These are phyloP conservation scores for Skeletonema menzelii DNA, from an alignment of 108 stramenopile genomes.

Conservation along the genomic window DNA sequence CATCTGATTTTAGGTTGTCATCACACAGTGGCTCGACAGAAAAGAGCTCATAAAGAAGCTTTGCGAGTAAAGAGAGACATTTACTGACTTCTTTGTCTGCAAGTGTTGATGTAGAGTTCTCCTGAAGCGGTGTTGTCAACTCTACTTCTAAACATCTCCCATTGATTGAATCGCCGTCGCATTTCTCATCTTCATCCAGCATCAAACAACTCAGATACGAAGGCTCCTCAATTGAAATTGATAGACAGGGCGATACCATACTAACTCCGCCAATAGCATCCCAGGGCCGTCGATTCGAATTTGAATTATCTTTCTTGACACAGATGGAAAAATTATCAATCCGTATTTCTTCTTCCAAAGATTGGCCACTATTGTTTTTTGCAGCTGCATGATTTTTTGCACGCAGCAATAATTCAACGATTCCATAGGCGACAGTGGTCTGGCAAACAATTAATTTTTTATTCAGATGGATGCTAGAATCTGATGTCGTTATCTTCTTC, in stretches of 20 bases:
- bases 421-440: slow-evolving; percentile 1
- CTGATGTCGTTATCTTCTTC: not conserved
- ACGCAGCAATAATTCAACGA: not conserved
- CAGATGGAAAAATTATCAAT: not conserved
- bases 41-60: slow-evolving; percentile 8
- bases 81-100: not conserved
- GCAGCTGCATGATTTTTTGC: not conserved
- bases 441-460: slow-evolving; percentile 1
- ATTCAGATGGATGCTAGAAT: not conserved
- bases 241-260: not conserved
- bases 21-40: not conserved
- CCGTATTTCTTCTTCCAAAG: not conserved
- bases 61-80: not conserved
- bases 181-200: not conserved
- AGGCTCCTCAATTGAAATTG: not conserved
- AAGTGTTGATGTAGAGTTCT: not conserved
- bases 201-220: not conserved
- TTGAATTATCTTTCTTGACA: not conserved
- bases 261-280: not conserved
- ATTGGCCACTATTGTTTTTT: not conserved
- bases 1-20: not conserved
- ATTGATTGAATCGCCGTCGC: not conserved
- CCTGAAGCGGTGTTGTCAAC: not conserved
- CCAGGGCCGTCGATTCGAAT: not conserved
- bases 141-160: slow-evolving; percentile 2